Evolutionary conservation across 805 yeast genomes (phyloP).

Genomic region (Pichia ethanolica): DNA sequence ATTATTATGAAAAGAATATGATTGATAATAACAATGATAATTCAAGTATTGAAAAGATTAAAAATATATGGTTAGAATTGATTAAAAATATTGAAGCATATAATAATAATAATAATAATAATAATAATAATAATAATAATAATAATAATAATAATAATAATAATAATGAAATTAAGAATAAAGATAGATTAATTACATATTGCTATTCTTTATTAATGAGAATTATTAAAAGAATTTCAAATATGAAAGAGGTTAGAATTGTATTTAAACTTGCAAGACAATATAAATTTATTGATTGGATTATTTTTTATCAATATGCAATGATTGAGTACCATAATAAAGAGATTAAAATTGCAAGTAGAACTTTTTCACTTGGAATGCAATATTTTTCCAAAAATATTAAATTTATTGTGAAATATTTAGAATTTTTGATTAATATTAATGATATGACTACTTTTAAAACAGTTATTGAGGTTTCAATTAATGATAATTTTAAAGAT

Average conservation of each 20-base stretch:
- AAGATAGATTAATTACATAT: conserved; percentile 38
- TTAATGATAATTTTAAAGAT: conserved; percentile 41
- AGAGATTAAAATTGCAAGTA: conserved; percentile 60
- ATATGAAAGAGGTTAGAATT: conserved; percentile 52
- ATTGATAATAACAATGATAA: conserved; percentile 21
- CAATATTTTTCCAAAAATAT: conserved; percentile 45
- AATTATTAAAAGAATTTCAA: conserved; percentile 49
- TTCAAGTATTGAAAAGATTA: conserved; percentile 35
- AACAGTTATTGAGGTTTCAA: conserved; percentile 72
- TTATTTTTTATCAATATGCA: conserved; percentile 77
- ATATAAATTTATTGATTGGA: conserved; percentile 55
- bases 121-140: too few species aligned
- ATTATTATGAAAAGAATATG: conserved; percentile 52
- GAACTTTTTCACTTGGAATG: conserved; percentile 74
- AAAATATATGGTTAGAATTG: conserved; percentile 41
- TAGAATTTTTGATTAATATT: conserved; percentile 60
- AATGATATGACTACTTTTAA: conserved; percentile 69
- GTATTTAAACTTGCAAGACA: conserved; percentile 67
- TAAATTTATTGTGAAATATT: conserved; percentile 57
- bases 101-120: too few species aligned
- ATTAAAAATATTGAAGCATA: conserved; percentile 30
- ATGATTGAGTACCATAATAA: conserved; percentile 66
- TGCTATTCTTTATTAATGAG: conserved; percentile 67
- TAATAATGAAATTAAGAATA: conserved; percentile 1
- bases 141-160: conserved; percentile 15